Base-by-base conservation (phyloP, 257 asterid species). In the Jacaranda copaia region DNA sequence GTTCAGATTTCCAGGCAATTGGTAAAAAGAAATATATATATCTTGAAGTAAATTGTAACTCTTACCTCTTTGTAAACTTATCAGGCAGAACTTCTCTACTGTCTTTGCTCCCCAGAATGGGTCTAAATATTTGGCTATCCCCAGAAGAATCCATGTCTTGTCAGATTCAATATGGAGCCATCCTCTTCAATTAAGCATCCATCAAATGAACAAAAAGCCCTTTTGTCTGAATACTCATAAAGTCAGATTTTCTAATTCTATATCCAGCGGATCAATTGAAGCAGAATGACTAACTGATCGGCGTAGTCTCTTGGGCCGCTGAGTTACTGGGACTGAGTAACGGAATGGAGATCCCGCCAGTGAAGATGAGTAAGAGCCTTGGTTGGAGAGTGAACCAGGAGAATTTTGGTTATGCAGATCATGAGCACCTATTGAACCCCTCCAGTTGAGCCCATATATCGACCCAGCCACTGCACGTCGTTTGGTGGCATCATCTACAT, bases 401-500 rank as follows among this genome's bases (percentile, higher is more conserved):
- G 82, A 76, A 76, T 64, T 69, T 67, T 80, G 95, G 77, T 80
- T 81, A 68, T 82, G 88, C 57, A 74, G 81, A 59, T 82, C 76
- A 63, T 59, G 84, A 16, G 77, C 77, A 68, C 78, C 78, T 18
- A 73, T 68, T 20, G 79, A 73, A 69, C 87, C 85, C 55, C 81
- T 84, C 59, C 61, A 85, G 77, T 72, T 53, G 72, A 74, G 81
- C 61, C 69, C 55, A 59, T 87, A 62, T 40, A 78, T 51, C 0
- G 88, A 81, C 80, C 83, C 90, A 51, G 89, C 91, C 79, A 86
- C 81, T 40, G 89, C 89, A 45, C 96, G 92, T 62, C 67, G 88
- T 74, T 80, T 91, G 77, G 98, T 89, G 68, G 97, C 97, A 74
- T 93, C 96, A 40, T 95, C 99, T 6, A 92, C 88, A 59, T 88